Base-by-base conservation (phyloP, 1,284 basidiomycete species). In the Cryptococcus sp. region DNA sequence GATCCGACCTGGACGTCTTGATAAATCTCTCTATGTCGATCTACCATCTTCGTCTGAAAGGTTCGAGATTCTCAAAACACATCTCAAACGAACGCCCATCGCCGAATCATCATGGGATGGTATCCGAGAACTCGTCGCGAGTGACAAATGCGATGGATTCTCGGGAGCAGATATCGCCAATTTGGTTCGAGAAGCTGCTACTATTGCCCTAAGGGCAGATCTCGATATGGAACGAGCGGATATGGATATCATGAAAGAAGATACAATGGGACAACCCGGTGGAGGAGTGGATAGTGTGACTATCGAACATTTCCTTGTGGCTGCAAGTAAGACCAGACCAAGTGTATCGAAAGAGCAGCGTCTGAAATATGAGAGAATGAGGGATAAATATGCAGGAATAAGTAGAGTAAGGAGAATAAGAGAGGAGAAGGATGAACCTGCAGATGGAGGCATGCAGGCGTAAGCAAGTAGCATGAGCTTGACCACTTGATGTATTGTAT, bases 21-120 rank as follows among this genome's bases (percentile, higher is more conserved):
- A 98, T 80, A 98, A 97, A 76, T 82, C 98, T 5, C 83, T 98
- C 33, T 98, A 97, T 70, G 94, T 98, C 64, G 95, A 98, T 73
- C 80, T 98, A 1, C 95, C 95, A 1, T 79, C 81, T 0, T 63
- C 86, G 0, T 72, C 80, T 11, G 95, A 97, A 76, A 84, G 95
- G 10, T 83, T 83, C 5, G 94, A 98, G 73, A 95, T 98, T 60
- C 79, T 90, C 50, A 81, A 84, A 49, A 92, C 91, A 15, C 74
- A 80, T 58, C 83, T 84, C 11, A 82, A 84, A 50, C 83, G 83
- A 59, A 86, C 94, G 0, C 94, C 92, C 0, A 75, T 96, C 35
- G 82, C 70, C 35, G 69, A 76, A n/a, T 62, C 64, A 4, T 71
- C 70, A 0, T 73, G 64, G 56, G 75, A 75, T 4, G 68, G 61